Percentiles rank a stretch among this genome's conserved stretches.
Conservation (phyloP, 768 basidiomycete species). For the Dacryopinax spathularia region DNA sequence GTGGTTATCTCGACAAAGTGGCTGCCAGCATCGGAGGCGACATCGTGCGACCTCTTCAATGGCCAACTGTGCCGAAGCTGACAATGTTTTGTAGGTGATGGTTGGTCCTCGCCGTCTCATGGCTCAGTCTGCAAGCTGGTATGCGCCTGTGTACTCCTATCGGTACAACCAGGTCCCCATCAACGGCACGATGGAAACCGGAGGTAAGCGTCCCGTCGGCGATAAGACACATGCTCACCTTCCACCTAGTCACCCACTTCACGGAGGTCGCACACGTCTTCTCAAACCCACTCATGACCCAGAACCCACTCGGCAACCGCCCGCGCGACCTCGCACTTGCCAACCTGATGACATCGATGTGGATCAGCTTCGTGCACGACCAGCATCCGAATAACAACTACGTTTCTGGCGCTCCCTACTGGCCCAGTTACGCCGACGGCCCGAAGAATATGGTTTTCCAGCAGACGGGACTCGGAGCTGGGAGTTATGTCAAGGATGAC, state of each 20-base stretch:
- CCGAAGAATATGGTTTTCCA: conserved; percentile 7
- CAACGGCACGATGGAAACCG: conserved; percentile 8
- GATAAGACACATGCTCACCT: no score
- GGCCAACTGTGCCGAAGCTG: background rate
- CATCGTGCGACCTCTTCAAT: background rate
- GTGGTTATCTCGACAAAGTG: conserved; percentile 15
- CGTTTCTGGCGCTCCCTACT: conserved; percentile 6
- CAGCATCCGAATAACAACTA: conserved; percentile 10
- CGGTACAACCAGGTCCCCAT: conserved; percentile 8
- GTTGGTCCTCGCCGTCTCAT: conserved; percentile 8
- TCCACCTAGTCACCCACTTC: background rate
- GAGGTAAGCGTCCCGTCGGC: conserved; percentile 8
- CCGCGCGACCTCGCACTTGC: conserved; percentile 10
- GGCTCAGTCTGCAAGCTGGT: background rate
- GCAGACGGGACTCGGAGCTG: background rate
- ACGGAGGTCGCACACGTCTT: conserved; percentile 10
- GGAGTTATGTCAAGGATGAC: background rate
- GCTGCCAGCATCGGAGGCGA: conserved; percentile 4
- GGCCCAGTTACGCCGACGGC: conserved; percentile 10
- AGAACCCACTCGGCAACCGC: conserved; percentile 10
- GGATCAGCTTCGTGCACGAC: conserved; percentile 12
- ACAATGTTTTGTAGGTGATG: background rate
- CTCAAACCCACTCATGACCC: conserved; percentile 3
- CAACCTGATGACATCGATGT: conserved; percentile 9
- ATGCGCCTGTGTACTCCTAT: conserved; percentile 10